Evolutionary conservation across 1,284 basidiomycete genomes (phyloP), one percentile per base, ranked within the genome.

Genomic region (Sporisorium graminicola): DNA sequence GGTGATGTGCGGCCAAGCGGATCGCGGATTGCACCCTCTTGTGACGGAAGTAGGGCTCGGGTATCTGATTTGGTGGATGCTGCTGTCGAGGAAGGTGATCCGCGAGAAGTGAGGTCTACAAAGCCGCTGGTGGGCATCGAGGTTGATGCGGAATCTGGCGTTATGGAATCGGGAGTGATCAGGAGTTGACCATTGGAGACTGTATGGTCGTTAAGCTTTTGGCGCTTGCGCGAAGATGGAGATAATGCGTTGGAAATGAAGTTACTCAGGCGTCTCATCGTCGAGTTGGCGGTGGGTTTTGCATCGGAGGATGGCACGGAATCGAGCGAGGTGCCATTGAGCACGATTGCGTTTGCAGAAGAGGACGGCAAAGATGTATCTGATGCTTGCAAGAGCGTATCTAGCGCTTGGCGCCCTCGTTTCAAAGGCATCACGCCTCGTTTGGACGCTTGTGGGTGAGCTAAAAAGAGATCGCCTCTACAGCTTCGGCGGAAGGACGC

Each of bases 21-120:
- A 37, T 75, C 63, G 10, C 67, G 72, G 31, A 75, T 70, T 3
- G 63, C 63, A 16, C 66, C 72, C 58, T 75, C 63, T n/a, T 67
- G 69, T 26, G 47, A 52, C 0, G 52, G 18, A 5, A 58, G 49
- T 16, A 55, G 47, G 22, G 26, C 40, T 8, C 27, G 52, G 24
- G 53, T 37, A 56, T 56, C 31, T 46, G 33, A 8, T 29, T 20
- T 27, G 47, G 33, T n/a, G 18, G 27, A 5, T 40, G 57, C 22
- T 9, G 46, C 13, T 6, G 46, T 35, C 1, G 47, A 47, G 29
- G 18, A 10, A n/a, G 42, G 14, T 5, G 50, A 2, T 20, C 33
- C 46, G 8, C 53, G 44, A 9, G 62, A 60, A 9, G 63, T 57
- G 18, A 70, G 52, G 27, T 66, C 63, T 22, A 75, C 6, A 29